Percentiles rank a stretch among this genome's conserved stretches.
These are phyloP conservation scores for Coemansia sp. DNA, from an alignment of 192 early-diverging fungal species.

Conservation along the genomic window DNA sequence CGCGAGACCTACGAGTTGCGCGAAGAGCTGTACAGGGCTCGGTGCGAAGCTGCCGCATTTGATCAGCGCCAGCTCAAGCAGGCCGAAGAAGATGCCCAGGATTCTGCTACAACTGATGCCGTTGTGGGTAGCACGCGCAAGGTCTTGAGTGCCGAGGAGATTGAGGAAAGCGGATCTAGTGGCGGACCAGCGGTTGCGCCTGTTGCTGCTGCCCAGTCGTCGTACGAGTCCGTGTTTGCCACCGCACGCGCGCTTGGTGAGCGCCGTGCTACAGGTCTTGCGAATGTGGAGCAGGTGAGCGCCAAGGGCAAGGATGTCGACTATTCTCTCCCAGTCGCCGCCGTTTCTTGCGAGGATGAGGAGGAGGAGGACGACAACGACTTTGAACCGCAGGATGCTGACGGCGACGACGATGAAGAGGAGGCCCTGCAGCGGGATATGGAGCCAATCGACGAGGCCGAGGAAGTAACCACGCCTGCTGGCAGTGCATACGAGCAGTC, in stretches of 20 bases:
- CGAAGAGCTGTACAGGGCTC: conserved; percentile 19
- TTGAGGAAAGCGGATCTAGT: neutral
- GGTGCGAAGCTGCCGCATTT: conserved; percentile 8
- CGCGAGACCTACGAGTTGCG: conserved; percentile 39
- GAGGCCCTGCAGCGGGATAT: conserved; percentile 29
- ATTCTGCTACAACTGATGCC: neutral
- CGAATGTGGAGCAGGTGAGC: neutral
- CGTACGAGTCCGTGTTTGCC: conserved; percentile 44
- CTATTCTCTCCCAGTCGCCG: neutral
- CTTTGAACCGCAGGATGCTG: conserved; percentile 20
- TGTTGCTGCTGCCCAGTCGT: neutral
- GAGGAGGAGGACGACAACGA: conserved; percentile 32
- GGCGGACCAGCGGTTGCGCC: neutral
- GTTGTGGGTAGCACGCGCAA: neutral
- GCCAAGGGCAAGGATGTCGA: conserved; percentile 15
- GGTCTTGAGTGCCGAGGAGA: neutral
- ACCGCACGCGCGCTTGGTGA: conserved; percentile 29
- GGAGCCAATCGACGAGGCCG: conserved; percentile 41
- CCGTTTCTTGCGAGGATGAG: neutral
- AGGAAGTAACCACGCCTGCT: conserved; percentile 24
- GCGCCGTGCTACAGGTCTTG: conserved; percentile 8
- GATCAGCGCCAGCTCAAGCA: conserved; percentile 6
- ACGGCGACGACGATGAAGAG: conserved; percentile 39
- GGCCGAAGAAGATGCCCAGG: neutral
- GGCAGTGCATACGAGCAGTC: neutral